Conservation (phyloP, 2,329 filamentous ascomycete genomes). For the Alternaria sp. region DNA sequence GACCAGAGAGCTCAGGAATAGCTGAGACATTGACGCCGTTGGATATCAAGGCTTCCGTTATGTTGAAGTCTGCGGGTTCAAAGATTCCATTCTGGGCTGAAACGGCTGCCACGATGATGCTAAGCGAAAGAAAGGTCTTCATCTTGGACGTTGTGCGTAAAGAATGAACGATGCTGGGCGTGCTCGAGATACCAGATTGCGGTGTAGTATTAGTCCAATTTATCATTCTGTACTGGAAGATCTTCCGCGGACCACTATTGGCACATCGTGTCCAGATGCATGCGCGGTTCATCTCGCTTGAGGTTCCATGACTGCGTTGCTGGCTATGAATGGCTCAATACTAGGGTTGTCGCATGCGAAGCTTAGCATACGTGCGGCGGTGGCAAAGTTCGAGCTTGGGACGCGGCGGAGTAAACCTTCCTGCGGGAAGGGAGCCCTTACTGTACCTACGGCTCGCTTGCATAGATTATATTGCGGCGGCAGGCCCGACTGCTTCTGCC, state of each 20-base stretch:
- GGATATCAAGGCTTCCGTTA: conserved; percentile 25
- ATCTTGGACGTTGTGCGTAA: conserved; percentile 4
- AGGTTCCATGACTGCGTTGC: no score
- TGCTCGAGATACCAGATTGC: not conserved
- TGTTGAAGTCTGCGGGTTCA: conserved; percentile 27
- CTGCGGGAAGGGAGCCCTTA: no score
- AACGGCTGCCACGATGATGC: conserved; percentile 13
- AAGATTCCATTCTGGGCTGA: conserved; percentile 18
- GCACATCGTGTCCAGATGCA: no score
- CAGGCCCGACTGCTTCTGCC: no score
- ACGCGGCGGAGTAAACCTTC: no score
- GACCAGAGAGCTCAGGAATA: conserved; percentile 20
- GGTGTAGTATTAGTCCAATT: not conserved
- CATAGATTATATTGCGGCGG: no score
- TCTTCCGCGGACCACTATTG: not conserved
- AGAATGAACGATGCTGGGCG: not conserved
- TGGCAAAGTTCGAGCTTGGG: no score
- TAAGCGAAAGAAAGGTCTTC: conserved; percentile 15
- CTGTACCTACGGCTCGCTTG: no score
- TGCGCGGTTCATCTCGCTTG: no score
- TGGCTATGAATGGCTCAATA: no score
- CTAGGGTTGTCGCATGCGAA: no score
- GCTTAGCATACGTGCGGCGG: no score
- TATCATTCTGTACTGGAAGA: not conserved
- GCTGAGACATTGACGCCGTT: conserved; percentile 27